A percentile compares a stretch with the other conserved stretches of the same genome.
Evolutionary conservation across 495 filamentous ascomycete species (phyloP).

Genomic region (Barbatosphaeria neglecta): DNA sequence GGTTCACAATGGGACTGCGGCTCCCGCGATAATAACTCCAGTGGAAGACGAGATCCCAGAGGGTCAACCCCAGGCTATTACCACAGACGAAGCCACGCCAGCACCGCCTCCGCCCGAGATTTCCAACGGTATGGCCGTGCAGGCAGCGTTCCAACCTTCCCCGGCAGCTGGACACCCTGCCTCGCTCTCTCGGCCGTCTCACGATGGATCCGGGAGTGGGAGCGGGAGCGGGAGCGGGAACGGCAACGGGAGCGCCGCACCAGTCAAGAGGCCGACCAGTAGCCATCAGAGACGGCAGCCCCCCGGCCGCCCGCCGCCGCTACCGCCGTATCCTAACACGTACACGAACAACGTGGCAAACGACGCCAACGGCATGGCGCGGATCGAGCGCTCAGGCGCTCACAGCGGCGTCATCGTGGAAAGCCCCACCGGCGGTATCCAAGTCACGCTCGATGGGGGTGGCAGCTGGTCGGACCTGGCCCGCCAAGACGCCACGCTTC

Average conservation of each 20-base stretch:
- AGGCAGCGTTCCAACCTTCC: slow-evolving; percentile 9
- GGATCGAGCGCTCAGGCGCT: slow-evolving; percentile 2
- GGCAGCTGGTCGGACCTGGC: slow-evolving; percentile 86
- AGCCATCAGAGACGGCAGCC: slow-evolving; percentile 12
- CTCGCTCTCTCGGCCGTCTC: not conserved
- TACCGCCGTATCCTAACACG: slow-evolving; percentile 37
- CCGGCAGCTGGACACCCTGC: slow-evolving; percentile 8
- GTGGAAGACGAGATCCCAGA: slow-evolving; percentile 10
- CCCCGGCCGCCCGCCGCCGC: slow-evolving; percentile 22
- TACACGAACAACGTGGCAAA: slow-evolving; percentile 17
- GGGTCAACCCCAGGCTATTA: slow-evolving; percentile 24
- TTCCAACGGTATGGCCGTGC: slow-evolving; percentile 10
- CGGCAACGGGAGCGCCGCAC: slow-evolving; percentile 5
- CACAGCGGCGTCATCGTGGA: slow-evolving; percentile 44
- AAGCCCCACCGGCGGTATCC: slow-evolving; percentile 73
- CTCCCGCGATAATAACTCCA: too few species aligned
- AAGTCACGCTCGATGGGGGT: slow-evolving; percentile 78
- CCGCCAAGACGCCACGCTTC: slow-evolving; percentile 67
- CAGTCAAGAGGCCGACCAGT: slow-evolving; percentile 15
- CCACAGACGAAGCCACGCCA: slow-evolving; percentile 27
- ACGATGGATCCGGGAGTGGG: too few species aligned
- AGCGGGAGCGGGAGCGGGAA: too few species aligned
- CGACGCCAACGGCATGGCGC: slow-evolving; percentile 18
- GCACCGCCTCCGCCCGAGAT: slow-evolving; percentile 13
- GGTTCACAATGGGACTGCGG: too few species aligned